phyloP scores from a whole-genome alignment of 2,329 filamentous ascomycete species.

The Nemania serpens region DNA sequence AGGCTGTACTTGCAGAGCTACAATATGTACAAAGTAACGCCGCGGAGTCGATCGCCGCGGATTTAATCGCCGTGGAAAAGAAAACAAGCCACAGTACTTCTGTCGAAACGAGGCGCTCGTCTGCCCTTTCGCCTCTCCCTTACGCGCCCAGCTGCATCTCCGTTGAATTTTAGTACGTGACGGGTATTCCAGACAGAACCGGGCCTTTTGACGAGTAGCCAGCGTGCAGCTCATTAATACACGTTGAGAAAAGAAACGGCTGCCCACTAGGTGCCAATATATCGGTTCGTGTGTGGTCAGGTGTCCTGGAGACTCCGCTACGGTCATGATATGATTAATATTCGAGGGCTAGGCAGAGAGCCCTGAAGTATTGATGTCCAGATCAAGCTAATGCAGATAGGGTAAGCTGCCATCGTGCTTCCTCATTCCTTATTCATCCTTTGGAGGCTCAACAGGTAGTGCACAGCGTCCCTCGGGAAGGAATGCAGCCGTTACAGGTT shows the following conservation, averaged over 20 bases:
- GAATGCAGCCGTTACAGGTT: constrained; percentile 19
- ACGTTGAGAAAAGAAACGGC: constrained; percentile 8
- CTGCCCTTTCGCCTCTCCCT: constrained; percentile 3
- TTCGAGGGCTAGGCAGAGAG: not conserved
- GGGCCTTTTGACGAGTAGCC: not conserved
- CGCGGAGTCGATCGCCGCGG: too few relatives aligned
- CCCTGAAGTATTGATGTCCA: not conserved
- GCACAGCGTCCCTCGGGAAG: constrained; percentile 19
- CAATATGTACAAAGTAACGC: too few relatives aligned
- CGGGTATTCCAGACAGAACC: constrained; percentile 7
- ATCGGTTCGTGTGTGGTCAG: not conserved
- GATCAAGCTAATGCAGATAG: not conserved
- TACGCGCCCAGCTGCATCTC: constrained; percentile 8
- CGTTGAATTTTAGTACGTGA: constrained; percentile 22
- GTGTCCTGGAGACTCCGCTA: not conserved
- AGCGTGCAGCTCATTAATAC: constrained; percentile 1
- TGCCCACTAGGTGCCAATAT: constrained; percentile 13
- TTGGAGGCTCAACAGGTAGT: constrained; percentile 23
- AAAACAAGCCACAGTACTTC: not conserved
- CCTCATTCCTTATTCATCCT: constrained; percentile 23
- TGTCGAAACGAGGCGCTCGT: constrained; percentile 9
- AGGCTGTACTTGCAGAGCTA: too few relatives aligned
- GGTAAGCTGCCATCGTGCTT: constrained; percentile 4
- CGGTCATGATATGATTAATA: constrained; percentile 3
- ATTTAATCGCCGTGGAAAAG: constrained; percentile 7